These are phyloP conservation scores for Hypholoma fasciculare DNA, from an alignment of 768 basidiomycete species.

Conservation along the genomic window DNA sequence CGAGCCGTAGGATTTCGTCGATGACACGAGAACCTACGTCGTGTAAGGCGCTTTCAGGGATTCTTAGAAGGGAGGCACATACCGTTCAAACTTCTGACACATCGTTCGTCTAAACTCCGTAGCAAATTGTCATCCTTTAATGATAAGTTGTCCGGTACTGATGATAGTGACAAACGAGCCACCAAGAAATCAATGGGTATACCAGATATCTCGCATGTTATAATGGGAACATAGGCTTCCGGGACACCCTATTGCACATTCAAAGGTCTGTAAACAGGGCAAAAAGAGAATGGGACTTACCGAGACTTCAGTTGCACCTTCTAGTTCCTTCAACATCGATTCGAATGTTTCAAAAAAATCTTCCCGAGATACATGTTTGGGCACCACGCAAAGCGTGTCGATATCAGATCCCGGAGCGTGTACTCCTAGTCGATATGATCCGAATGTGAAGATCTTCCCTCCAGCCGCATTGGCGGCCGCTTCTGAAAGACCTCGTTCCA, in stretches of 20 bases:
- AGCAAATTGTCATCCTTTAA: slow-evolving; percentile 90
- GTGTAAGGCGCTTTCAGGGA: slow-evolving; percentile 1
- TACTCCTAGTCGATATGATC: slow-evolving; percentile 96
- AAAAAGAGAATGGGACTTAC: slow-evolving; percentile 46
- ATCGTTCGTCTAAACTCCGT: slow-evolving; percentile 90
- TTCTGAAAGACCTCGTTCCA: slow-evolving; percentile 83
- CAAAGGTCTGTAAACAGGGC: neutral
- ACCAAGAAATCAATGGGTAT: slow-evolving; percentile 94
- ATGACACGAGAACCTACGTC: slow-evolving; percentile 87
- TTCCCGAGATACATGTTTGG: slow-evolving; percentile 92
- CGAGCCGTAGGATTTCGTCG: slow-evolving; percentile 92
- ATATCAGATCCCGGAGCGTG: slow-evolving; percentile 97
- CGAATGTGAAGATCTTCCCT: slow-evolving; percentile 99
- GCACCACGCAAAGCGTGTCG: slow-evolving; percentile 97
- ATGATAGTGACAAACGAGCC: slow-evolving; percentile 82
- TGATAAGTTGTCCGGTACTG: slow-evolving; percentile 90
- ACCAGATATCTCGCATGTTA: slow-evolving; percentile 88
- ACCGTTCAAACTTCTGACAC: slow-evolving; percentile 94
- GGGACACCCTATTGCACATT: slow-evolving; percentile 75
- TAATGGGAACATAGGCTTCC: slow-evolving; percentile 94
- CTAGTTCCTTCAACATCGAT: slow-evolving; percentile 79
- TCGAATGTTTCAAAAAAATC: slow-evolving; percentile 95
- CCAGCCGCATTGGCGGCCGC: slow-evolving; percentile 86
- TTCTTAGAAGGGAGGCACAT: slow-evolving; percentile 11
- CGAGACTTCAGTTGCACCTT: slow-evolving; percentile 86